Base-by-base conservation (phyloP, 2,329 filamentous ascomycete species). In the Pseudogymnoascus sp. region DNA sequence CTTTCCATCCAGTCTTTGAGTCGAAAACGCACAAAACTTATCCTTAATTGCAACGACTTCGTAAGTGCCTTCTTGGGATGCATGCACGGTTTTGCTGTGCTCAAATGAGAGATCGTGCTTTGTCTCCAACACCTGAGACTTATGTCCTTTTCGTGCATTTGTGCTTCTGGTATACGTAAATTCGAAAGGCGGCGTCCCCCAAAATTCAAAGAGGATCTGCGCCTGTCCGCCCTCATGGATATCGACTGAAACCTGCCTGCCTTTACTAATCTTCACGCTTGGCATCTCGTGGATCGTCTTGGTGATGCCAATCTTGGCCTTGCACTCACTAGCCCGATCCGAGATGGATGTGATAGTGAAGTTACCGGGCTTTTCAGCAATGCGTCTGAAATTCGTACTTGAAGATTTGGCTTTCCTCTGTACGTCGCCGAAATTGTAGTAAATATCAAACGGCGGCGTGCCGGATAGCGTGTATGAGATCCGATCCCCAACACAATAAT, bases 1-100 rank as follows among this genome's bases (percentile, higher is more conserved):
- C 68, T 79, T 82, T 62, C 80, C 80, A 63, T 81, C 77, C 41
- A 81, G 77, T 68, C 85, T 83, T 72, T 88, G 83, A 66, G 87
- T 93, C 54, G 90, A 90, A 76, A 96, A 96, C 25, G 91, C 88
- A 75, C 95, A 99, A 78, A 85, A 96, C 72, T 86, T 86, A 77
- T 99, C 95, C 80, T 96, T 96, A 77, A 99, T 96, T 10, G 91
- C 89, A 31, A 98, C 90, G 16, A 99, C 93, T 78, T 99, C 95
- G 74, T 99, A 99, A 69, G 92, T 96, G 61, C 95, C 95, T 80
- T 98, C 95, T 73, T 96, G 90, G 70, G 89, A 92, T 25, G 93
- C 92, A 71, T 87, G 87, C 70, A 98, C 85, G 25, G 86, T 85
- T 82, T 96, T 93, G 72, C 80, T 87, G 75, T 91, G 84, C 71